A percentile compares a stretch with the other conserved stretches of the same genome.
These are phyloP conservation scores for Sugiyamaella xylanicola DNA, from an alignment of 1,139 yeast genomes.

Conservation along the genomic window DNA sequence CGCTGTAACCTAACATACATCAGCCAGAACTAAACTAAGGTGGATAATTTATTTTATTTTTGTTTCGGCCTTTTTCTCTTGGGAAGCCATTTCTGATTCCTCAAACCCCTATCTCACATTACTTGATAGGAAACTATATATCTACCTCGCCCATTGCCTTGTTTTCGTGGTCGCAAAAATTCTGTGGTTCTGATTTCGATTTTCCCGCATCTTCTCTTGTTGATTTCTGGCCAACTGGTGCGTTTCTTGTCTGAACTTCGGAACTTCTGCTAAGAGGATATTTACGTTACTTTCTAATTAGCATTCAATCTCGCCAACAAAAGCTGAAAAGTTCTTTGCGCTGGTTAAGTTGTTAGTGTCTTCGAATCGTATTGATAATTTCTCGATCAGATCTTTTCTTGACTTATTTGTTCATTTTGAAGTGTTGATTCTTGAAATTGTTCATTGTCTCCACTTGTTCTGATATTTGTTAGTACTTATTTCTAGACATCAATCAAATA, in stretches of 20 bases:
- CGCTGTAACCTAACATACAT: not conserved
- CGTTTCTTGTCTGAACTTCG: too few species aligned
- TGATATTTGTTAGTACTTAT: conserved; percentile 12
- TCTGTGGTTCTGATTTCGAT: not conserved
- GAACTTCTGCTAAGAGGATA: too few species aligned
- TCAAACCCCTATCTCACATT: not conserved
- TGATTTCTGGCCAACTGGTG: too few species aligned
- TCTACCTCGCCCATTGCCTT: conserved; percentile 3
- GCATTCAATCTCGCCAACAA: too few species aligned
- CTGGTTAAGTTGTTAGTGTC: too few species aligned
- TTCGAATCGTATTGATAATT: too few species aligned
- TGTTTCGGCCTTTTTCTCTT: not conserved
- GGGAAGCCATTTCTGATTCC: not conserved
- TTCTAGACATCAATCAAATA: not conserved
- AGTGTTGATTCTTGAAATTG: too few species aligned
- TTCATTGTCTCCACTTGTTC: too few species aligned
- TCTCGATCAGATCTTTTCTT: too few species aligned
- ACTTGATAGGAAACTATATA: conserved; percentile 6
- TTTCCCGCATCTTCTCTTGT: not conserved
- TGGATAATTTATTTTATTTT: conserved; percentile 9
- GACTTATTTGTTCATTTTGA: too few species aligned
- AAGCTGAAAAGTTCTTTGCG: too few species aligned
- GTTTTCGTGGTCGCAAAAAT: not conserved
- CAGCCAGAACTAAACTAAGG: not conserved
- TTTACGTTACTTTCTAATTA: too few species aligned